Evolutionary conservation across 139 green algal genomes (phyloP), one percentile per base, ranked within the genome.

Genomic region (Auxenochlorella protothecoides): DNA sequence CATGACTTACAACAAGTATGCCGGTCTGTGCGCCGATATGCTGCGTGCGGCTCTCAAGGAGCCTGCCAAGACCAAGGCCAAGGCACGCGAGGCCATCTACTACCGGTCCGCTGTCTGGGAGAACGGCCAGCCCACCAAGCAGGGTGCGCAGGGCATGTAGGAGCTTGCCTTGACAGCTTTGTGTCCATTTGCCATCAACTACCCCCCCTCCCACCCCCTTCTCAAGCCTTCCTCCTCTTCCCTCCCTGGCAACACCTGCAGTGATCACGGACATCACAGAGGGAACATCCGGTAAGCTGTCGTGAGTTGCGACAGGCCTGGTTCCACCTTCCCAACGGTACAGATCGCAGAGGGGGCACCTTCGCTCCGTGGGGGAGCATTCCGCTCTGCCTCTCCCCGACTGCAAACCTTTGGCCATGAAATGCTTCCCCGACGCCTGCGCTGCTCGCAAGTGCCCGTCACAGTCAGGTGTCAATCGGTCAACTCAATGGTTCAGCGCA

Each of bases 1-100:
- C 64, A 94, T 93, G 87, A 85, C 68, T 44, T 93, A 93, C 68
- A 71, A 94, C 57, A 88, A 88, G 74, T 93, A 93, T 68, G 62
- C 87, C 63, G 91, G 89, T 74, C 72, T 85, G 54, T 88, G 83
- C 62, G 85, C 87, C 12, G 78, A 83, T 69, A 87, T 93, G 79
- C 77, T 94, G 65, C 81, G 88, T 5, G 72, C 79, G 0, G 88
- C 88, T 11, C 69, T 93, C 16, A 94, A 94, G 71, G 85, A 92
- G 75, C 83, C 85, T 3, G n/a, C 72, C 14, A 87, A 82, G 72
- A 77, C 71, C 53, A 81, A 85, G 64, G 88, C 84, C 55, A 81
- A 83, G 70, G 59, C 66, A 4, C 63, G 84, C 8, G 88, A 93
- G 69, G 61, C 72, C 5, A 81, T 94, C 16, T 89, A 90, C 80